Evolutionary conservation across 2,329 filamentous ascomycete species (phyloP).

Genomic region (Sphaceloma murrayae): DNA sequence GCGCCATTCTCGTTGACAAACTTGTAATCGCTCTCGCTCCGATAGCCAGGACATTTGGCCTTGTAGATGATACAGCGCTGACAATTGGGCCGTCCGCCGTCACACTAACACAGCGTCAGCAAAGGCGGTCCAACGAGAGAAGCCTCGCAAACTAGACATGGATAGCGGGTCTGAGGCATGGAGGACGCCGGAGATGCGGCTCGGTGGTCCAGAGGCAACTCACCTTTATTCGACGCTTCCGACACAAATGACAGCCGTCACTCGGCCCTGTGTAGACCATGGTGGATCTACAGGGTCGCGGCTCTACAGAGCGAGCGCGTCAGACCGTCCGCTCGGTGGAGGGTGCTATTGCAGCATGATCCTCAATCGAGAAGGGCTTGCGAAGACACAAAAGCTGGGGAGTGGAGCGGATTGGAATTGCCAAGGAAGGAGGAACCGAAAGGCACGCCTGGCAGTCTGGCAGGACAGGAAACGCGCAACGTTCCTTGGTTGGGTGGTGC

Average conservation of each 20-base stretch:
- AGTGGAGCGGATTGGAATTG: constrained; percentile 6
- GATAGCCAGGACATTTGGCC: constrained; percentile 16
- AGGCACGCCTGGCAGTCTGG: too few species aligned
- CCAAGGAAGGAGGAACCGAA: constrained; percentile 14
- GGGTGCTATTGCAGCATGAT: constrained; percentile 10
- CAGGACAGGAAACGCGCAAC: constrained; percentile 6
- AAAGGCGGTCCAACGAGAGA: neutral
- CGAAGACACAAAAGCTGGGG: constrained; percentile 11
- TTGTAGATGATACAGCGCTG: constrained; percentile 17
- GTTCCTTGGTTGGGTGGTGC: too few species aligned
- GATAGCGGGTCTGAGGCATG: too few species aligned
- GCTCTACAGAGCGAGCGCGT: neutral
- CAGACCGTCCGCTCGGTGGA: neutral
- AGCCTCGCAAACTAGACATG: too few species aligned
- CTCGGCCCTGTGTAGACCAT: constrained; percentile 17
- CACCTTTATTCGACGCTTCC: constrained; percentile 16
- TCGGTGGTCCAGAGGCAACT: constrained; percentile 1
- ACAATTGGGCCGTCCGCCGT: constrained; percentile 13
- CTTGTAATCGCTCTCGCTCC: constrained; percentile 14
- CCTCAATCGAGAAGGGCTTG: constrained; percentile 15
- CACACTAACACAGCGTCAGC: constrained; percentile 9
- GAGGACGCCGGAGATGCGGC: too few species aligned
- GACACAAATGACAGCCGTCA: constrained; percentile 15
- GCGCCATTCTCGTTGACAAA: constrained; percentile 15
- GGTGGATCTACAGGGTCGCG: constrained; percentile 7